phyloP scores from a whole-genome alignment of 345 rosid genomes.

The Mangifera indica region DNA sequence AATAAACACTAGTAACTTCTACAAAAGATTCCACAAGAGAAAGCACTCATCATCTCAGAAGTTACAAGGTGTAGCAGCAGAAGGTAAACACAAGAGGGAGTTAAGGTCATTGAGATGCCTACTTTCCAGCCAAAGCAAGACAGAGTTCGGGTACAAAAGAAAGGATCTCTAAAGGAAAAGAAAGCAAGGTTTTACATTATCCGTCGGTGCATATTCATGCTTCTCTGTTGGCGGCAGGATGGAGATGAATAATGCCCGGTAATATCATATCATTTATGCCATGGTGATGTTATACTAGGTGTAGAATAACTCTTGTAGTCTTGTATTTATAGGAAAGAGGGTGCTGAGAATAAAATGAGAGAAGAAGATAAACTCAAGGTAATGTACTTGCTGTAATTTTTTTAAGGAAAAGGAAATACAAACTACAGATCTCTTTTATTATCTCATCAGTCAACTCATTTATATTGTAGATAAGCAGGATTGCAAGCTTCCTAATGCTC shows the following conservation, averaged over 20 bases:
- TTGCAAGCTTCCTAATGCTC: background rate
- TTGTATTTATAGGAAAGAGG: background rate
- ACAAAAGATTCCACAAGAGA: constrained; percentile 22
- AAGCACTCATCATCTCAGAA: constrained; percentile 14
- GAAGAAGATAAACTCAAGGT: background rate
- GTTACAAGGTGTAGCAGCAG: constrained; percentile 18
- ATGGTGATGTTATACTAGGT: background rate
- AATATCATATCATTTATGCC: constrained; percentile 15
- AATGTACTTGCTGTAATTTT: background rate
- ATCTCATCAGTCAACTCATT: background rate
- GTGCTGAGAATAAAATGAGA: background rate
- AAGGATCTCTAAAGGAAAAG: constrained; percentile 48
- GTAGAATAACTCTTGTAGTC: constrained; percentile 9
- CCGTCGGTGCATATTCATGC: constrained; percentile 58
- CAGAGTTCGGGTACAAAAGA: constrained; percentile 34
- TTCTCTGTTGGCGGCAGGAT: constrained; percentile 70
- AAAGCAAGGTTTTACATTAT: constrained; percentile 62
- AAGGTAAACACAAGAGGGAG: constrained; percentile 10
- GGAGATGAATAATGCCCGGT: constrained; percentile 31
- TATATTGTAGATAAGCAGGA: background rate
- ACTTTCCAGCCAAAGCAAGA: constrained; percentile 26
- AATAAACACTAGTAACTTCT: constrained; percentile 27
- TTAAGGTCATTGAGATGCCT: constrained; percentile 31
- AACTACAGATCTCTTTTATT: constrained; percentile 3
- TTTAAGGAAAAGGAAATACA: background rate